phyloP scores from a whole-genome alignment of 306 rosid species.

The Cyamopsis tetragonoloba region DNA sequence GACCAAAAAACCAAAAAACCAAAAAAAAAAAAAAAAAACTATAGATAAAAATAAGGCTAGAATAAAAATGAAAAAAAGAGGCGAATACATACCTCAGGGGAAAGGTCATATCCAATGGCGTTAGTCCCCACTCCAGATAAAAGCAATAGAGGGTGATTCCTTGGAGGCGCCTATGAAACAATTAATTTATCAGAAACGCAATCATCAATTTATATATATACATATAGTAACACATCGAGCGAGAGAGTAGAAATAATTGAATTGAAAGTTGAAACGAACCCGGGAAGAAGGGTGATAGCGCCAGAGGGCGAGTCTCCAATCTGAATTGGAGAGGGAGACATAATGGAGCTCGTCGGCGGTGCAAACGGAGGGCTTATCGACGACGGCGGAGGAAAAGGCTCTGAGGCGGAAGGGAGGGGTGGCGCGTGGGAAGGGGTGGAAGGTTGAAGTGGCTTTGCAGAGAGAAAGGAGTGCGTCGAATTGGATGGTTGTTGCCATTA shows the following conservation, averaged over 20 bases:
- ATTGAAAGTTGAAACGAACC: conserved; percentile 30
- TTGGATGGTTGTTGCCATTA: conserved; percentile 54
- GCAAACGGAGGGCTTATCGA: conserved; percentile 75
- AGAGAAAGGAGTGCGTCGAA: conserved; percentile 48
- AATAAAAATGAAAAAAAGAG: not conserved
- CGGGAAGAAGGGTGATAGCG: conserved; percentile 79
- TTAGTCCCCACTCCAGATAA: conserved; percentile 97
- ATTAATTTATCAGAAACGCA: not conserved
- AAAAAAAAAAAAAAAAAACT: not conserved
- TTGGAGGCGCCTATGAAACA: conserved; percentile 64
- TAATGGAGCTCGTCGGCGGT: conserved; percentile 97
- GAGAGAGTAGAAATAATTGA: not conserved
- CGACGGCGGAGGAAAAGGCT: conserved; percentile 51
- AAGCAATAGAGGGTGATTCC: conserved; percentile 85
- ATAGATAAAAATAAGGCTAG: not conserved
- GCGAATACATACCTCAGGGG: conserved; percentile 57
- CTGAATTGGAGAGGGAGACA: conserved; percentile 70
- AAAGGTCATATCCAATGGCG: conserved; percentile 96
- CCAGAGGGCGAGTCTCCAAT: conserved; percentile 96
- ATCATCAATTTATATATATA: not conserved
- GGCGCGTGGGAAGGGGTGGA: conserved; percentile 48
- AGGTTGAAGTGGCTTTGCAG: conserved; percentile 42
- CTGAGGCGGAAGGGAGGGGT: conserved; percentile 38
- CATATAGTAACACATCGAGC: too few species aligned
- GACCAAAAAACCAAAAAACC: not conserved